Conservation (phyloP, 2,329 filamentous ascomycete genomes). For the Huntiella omanensis region DNA sequence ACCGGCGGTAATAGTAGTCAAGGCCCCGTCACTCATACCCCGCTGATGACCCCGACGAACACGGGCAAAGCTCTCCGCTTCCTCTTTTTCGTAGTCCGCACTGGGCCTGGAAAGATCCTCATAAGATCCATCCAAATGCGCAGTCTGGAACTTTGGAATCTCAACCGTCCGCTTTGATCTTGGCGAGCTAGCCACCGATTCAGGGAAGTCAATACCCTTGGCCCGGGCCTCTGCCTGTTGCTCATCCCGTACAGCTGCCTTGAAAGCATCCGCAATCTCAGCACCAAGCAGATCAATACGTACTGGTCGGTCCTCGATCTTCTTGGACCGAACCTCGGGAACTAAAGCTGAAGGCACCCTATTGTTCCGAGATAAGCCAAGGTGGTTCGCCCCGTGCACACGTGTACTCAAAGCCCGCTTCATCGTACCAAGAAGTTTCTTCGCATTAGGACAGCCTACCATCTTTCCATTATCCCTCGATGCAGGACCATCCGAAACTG, state of each 20-base stretch:
- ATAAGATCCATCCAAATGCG: constrained; percentile 23
- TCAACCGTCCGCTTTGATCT: background rate
- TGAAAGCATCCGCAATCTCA: constrained; percentile 60
- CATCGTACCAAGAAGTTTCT: constrained; percentile 70
- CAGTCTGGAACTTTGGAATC: background rate
- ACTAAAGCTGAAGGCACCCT: constrained; percentile 41
- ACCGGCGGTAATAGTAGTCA: constrained; percentile 59
- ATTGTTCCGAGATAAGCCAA: constrained; percentile 34
- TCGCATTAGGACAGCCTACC: constrained; percentile 44
- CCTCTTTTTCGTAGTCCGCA: too few relatives aligned
- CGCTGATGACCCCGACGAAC: constrained; percentile 15
- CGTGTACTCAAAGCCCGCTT: constrained; percentile 58
- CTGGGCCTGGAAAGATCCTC: constrained; percentile 23
- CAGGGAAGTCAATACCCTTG: background rate
- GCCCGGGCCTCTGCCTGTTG: constrained; percentile 17
- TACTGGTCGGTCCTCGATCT: constrained; percentile 28
- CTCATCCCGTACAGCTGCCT: constrained; percentile 52
- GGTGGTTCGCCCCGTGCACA: constrained; percentile 18
- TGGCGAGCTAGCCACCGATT: background rate
- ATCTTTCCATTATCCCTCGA: background rate
- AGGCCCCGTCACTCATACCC: constrained; percentile 33
- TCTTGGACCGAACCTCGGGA: constrained; percentile 30
- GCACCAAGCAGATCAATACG: constrained; percentile 73
- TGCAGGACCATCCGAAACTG: background rate
- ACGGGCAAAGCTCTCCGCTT: background rate